Base-by-base conservation (phyloP, 2,329 filamentous ascomycete genomes). In the Beauveria australis region DNA sequence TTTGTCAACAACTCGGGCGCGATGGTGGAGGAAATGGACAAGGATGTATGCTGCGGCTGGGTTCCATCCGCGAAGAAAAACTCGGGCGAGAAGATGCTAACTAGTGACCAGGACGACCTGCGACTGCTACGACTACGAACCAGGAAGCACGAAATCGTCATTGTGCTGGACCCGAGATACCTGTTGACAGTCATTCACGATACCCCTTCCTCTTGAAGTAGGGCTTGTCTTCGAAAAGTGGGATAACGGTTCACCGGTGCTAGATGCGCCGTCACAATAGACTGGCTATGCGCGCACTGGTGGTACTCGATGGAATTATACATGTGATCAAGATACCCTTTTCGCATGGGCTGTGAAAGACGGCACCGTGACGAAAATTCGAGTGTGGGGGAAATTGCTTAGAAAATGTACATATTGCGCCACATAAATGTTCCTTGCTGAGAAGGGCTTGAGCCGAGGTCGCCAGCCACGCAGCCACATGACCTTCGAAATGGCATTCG, bases 81-180 rank as follows among this genome's bases (percentile, higher is more conserved):
- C 18, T 14, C 44, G 7, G 33, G 47, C 10, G 16, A 26, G 4
- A 5, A 2, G 2, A n/a, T 59, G 54, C 70, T 73, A 56, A 73
- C 60, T n/a, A 22, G 51, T 1, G 16, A 40, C 55, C 64, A 88
- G 81, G 90, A 94, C 68, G 89, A 92, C 70, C 74, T 92, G 64
- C 91, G 87, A 74, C 77, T 94, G 53, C 74, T 94, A 56, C 81
- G 89, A 64, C 71, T 95, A 65, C 82, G 91, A 65, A 93, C 89
- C n/a, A 91, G 87, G 77, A 92, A 89, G 73, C 89, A 92, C 67
- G 91, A 95, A 73, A 76, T 94, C 64, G 88, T 94, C 62, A 90
- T 94, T 68, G 88, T 93, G 22, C 89, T 89, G 72, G 90, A 93
- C 72, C 70, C 82, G 46, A 92, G 90, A 69, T 95, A 89, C 73